A percentile compares a stretch with the other conserved stretches of the same genome.
phyloP scores from a whole-genome alignment of 805 yeast species.

The Candida boleticola region DNA sequence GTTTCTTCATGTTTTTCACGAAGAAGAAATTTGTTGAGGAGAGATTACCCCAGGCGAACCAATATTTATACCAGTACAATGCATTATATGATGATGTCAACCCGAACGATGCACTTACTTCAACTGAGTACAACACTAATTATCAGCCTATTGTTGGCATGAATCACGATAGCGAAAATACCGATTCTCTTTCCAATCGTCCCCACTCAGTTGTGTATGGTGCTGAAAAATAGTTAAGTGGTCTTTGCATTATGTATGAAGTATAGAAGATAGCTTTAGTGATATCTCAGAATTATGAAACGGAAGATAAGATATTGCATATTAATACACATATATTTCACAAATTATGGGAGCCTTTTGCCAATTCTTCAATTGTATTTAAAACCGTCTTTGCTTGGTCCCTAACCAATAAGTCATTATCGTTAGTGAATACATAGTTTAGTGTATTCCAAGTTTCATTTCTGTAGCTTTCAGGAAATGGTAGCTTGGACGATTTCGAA shows the following conservation, averaged over 20 bases:
- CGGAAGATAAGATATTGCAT: no score
- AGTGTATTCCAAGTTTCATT: slow-evolving; percentile 40
- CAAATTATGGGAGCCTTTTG: no score
- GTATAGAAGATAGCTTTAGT: no score
- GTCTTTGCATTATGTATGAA: no score
- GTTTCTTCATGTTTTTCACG: background rate
- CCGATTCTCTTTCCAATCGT: no score
- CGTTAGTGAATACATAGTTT: slow-evolving; percentile 45
- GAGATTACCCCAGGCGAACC: background rate
- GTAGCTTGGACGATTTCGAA: slow-evolving; percentile 43
- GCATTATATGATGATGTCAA: background rate
- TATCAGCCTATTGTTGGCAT: no score
- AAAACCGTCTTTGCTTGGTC: slow-evolving; percentile 50
- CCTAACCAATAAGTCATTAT: slow-evolving; percentile 55
- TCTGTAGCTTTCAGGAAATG: slow-evolving; percentile 51
- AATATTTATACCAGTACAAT: background rate
- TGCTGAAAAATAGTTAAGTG: no score
- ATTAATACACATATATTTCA: no score
- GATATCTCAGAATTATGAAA: no score
- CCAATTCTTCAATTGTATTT: slow-evolving; percentile 30
- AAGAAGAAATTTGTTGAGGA: background rate
- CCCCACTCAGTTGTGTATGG: no score
- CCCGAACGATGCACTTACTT: slow-evolving; percentile 1
- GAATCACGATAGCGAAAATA: no score
- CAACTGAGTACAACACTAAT: no score